A percentile compares a stretch with the other conserved stretches of the same genome.
Conservation (phyloP, 805 yeast genomes). For the Metschnikowia shivogae region DNA sequence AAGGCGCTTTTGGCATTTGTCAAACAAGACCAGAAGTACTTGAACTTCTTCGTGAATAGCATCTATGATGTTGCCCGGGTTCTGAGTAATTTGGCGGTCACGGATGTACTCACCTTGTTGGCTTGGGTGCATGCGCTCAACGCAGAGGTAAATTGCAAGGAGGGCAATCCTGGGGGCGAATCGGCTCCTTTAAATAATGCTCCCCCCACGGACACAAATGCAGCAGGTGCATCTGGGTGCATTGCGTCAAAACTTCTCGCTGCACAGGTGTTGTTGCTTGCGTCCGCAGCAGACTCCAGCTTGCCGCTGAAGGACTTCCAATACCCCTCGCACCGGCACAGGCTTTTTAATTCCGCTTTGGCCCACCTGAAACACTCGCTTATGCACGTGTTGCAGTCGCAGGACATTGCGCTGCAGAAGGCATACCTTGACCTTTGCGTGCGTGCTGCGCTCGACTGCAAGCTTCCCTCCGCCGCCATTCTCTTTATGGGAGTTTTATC, state of each 20-base stretch:
- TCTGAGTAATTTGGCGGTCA: slow-evolving; percentile 42
- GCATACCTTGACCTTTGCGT: slow-evolving; percentile 5
- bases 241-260: slow-evolving; percentile 9
- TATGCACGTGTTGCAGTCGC: slow-evolving; percentile 5
- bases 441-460: slow-evolving; percentile 1
- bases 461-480: slow-evolving; percentile 13
- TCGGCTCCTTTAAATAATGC: neutral
- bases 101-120: slow-evolving; percentile 54
- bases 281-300: slow-evolving; percentile 23
- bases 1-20: slow-evolving; percentile 37
- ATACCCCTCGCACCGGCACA: slow-evolving; percentile 13
- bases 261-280: slow-evolving; percentile 36
- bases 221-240: slow-evolving; percentile 19
- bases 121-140: slow-evolving; percentile 43
- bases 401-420: neutral
- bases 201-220: neutral
- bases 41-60: slow-evolving; percentile 35
- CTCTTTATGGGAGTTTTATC: slow-evolving; percentile 24
- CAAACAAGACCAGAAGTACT: slow-evolving; percentile 26
- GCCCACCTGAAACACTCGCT: slow-evolving; percentile 27
- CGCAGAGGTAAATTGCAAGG: neutral
- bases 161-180: neutral
- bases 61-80: slow-evolving; percentile 28
- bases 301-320: slow-evolving; percentile 26
- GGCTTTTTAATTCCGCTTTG: slow-evolving; percentile 28